Evolutionary conservation across 202 grass and related monocot genomes (phyloP).

Genomic region (Digitaria exilis): DNA sequence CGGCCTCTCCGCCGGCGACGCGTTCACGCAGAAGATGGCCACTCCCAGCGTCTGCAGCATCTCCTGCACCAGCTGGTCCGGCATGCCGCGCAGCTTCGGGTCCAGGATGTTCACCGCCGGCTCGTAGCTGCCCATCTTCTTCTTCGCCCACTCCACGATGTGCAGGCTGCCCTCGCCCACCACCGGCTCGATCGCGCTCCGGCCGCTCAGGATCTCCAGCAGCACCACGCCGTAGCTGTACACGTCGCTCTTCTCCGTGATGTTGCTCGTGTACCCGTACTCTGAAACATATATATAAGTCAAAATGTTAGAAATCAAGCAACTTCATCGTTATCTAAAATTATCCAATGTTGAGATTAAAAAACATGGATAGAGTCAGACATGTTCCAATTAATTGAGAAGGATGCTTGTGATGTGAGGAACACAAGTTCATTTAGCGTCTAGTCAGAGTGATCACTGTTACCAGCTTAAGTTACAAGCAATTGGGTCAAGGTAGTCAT

Average conservation of each 20-base stretch:
- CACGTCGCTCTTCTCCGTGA: conserved; percentile 93
- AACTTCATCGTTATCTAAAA: background rate
- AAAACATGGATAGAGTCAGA: background rate
- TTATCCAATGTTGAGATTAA: background rate
- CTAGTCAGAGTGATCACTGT: conserved; percentile 18
- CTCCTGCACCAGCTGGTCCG: conserved; percentile 92
- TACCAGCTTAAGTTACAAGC: conserved; percentile 44
- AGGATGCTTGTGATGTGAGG: conserved; percentile 35
- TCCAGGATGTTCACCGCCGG: conserved; percentile 76
- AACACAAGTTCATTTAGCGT: conserved; percentile 32
- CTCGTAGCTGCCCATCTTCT: conserved; percentile 95
- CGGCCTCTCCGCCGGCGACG: conserved; percentile 69
- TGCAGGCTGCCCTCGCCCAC: conserved; percentile 60
- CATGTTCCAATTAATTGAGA: background rate
- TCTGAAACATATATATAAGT: conserved; percentile 48
- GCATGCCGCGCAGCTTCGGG: conserved; percentile 74
- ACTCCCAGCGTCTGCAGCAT: conserved; percentile 94
- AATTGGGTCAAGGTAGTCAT: conserved; percentile 23
- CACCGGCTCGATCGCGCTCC: conserved; percentile 76
- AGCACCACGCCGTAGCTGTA: conserved; percentile 96
- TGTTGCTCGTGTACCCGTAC: conserved; percentile 88
- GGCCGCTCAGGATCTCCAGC: conserved; percentile 82
- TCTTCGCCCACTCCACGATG: conserved; percentile 98
- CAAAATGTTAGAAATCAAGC: background rate
- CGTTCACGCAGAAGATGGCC: conserved; percentile 92